phyloP scores from a whole-genome alignment of 73 alveolate genomes.

The Stentor roeselii region DNA sequence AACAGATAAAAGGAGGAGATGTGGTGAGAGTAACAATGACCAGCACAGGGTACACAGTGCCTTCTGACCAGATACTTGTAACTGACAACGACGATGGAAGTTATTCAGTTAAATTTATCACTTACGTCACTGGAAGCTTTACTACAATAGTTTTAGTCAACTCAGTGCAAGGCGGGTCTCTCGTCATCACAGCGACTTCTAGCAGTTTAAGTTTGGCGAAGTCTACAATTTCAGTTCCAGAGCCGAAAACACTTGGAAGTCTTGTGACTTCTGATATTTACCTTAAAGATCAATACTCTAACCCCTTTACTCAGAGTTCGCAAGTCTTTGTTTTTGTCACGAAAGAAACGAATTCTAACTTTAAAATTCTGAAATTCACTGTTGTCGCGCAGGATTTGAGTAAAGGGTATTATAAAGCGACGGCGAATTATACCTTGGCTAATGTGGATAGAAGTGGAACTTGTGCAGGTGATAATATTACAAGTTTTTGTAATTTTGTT shows the following conservation, averaged over 20 bases:
- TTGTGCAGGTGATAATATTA: background rate
- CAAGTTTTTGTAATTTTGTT: background rate
- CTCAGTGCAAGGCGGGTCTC: background rate
- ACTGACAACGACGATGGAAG: conserved; percentile 10
- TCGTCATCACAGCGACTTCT: background rate
- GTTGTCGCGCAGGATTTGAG: background rate
- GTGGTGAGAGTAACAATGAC: background rate
- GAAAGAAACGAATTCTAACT: background rate
- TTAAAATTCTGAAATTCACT: background rate
- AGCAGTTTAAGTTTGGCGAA: background rate
- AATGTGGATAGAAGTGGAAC: conserved; percentile 15
- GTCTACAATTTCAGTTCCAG: conserved; percentile 20
- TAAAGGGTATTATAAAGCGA: background rate
- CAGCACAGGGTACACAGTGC: background rate
- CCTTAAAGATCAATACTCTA: background rate
- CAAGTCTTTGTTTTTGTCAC: background rate
- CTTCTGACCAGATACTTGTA: background rate
- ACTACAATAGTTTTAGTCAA: background rate
- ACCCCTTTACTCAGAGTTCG: background rate
- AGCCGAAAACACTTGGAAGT: background rate
- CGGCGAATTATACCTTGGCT: background rate
- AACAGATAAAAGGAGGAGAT: background rate
- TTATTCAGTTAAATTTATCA: background rate
- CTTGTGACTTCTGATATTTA: background rate
- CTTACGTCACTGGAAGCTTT: background rate